A percentile compares a stretch with the other conserved stretches of the same genome.
phyloP scores from a whole-genome alignment of 768 basidiomycete genomes.

The Asterophora lycoperdoides region DNA sequence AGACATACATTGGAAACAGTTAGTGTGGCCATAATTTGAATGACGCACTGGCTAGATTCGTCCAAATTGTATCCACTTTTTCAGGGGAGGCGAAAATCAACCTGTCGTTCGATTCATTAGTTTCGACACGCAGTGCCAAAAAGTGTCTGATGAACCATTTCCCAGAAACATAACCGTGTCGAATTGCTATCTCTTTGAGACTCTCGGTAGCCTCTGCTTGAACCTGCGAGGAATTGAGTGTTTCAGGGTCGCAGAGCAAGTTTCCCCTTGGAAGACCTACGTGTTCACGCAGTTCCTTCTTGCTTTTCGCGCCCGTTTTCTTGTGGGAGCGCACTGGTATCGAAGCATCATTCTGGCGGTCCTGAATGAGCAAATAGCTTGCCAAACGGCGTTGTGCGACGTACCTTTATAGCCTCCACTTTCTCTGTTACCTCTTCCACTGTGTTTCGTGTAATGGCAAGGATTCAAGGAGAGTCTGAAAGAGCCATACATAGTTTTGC shows the following conservation, averaged over 20 bases:
- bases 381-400: not conserved
- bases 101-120: constrained; percentile 34
- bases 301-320: constrained; percentile 68
- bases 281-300: constrained; percentile 71
- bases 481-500: constrained; percentile 34
- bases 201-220: constrained; percentile 56
- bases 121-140: not conserved
- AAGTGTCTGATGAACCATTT: constrained; percentile 51
- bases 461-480: not conserved
- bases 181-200: constrained; percentile 55
- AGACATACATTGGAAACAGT: not conserved
- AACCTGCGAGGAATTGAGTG: constrained; percentile 31
- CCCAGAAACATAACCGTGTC: constrained; percentile 50
- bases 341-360: constrained; percentile 50
- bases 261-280: constrained; percentile 31
- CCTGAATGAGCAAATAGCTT: not conserved
- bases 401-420: constrained; percentile 60
- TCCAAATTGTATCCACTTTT: constrained; percentile 63
- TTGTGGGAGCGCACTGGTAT: constrained; percentile 68
- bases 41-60: constrained; percentile 52
- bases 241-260: not conserved
- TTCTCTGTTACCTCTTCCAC: constrained; percentile 55
- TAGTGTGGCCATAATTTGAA: not conserved
- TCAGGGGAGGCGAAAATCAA: constrained; percentile 60
- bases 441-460: constrained; percentile 19